Evolutionary conservation across 805 yeast genomes (phyloP).

Genomic region (Zygoascus tannicola): DNA sequence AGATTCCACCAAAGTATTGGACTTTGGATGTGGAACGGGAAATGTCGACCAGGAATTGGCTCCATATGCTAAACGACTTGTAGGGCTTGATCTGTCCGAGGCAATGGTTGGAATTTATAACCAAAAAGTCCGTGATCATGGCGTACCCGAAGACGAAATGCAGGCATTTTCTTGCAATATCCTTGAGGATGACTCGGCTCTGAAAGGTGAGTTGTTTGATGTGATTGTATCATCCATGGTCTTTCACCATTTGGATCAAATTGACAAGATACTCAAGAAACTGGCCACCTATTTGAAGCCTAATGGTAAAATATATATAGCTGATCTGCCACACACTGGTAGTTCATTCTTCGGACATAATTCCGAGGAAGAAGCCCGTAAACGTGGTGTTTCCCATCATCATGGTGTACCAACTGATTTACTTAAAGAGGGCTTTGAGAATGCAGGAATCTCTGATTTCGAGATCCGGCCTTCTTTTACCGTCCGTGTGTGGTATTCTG

Average conservation of each 20-base stretch:
- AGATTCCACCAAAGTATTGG: conserved; percentile 17
- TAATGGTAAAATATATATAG: conserved; percentile 17
- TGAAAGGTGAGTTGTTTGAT: conserved; percentile 14
- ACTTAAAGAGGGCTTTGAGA: conserved; percentile 3
- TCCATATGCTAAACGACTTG: conserved; percentile 13
- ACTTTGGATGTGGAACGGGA: conserved; percentile 24
- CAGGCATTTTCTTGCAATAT: conserved; percentile 14
- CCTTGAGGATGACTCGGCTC: conserved; percentile 4
- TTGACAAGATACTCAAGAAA: conserved; percentile 7
- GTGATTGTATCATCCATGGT: conserved; percentile 19
- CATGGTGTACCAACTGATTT: conserved; percentile 9
- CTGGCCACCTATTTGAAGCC: conserved; percentile 11
- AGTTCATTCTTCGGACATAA: conserved; percentile 6
- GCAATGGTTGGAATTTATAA: conserved; percentile 19
- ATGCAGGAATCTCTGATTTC: conserved; percentile 10
- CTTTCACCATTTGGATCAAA: conserved; percentile 20
- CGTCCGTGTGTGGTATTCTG: conserved; percentile 11
- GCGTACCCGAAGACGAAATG: conserved; percentile 15
- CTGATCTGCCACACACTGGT: conserved; percentile 9
- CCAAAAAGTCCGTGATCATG: conserved; percentile 15
- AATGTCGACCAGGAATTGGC: conserved; percentile 16
- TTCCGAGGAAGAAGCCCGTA: conserved; percentile 8
- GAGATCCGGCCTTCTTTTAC: neutral
- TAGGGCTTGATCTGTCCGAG: conserved; percentile 21
- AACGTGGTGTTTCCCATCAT: conserved; percentile 9